Conservation (phyloP, 768 basidiomycete species). For the Baorangia bicolor region DNA sequence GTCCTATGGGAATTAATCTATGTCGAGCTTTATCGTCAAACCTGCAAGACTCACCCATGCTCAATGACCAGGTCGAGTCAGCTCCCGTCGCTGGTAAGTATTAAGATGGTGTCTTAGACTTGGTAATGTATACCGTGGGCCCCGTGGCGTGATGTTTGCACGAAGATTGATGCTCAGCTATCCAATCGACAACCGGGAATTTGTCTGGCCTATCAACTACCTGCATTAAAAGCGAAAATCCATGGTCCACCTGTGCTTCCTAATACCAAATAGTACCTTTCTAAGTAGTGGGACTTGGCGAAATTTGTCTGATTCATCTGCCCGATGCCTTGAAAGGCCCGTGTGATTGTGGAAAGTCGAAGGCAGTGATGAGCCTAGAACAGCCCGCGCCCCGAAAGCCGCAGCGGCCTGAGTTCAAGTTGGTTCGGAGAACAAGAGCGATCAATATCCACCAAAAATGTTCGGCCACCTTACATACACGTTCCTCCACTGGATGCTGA, state of each 20-base stretch:
- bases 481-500: background rate
- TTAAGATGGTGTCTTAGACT: background rate
- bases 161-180: background rate
- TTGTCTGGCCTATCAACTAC: background rate
- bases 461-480: background rate
- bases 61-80: background rate
- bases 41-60: background rate
- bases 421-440: background rate
- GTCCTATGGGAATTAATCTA: background rate
- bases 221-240: background rate
- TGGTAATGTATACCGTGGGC: background rate
- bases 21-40: background rate
- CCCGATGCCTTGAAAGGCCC: background rate
- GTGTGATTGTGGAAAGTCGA: background rate
- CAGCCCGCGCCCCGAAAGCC: no score
- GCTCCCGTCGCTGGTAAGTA: background rate
- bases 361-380: background rate
- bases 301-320: background rate
- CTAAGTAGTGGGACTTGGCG: background rate
- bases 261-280: background rate
- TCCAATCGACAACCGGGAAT: conserved; percentile 7
- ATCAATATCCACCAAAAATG: background rate
- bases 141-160: background rate
- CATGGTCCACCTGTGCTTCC: background rate
- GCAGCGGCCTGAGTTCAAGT: no score